Percentiles rank a stretch among this genome's conserved stretches.
phyloP scores from a whole-genome alignment of 495 filamentous ascomycete species.

The Massariosphaeria phaeospora region DNA sequence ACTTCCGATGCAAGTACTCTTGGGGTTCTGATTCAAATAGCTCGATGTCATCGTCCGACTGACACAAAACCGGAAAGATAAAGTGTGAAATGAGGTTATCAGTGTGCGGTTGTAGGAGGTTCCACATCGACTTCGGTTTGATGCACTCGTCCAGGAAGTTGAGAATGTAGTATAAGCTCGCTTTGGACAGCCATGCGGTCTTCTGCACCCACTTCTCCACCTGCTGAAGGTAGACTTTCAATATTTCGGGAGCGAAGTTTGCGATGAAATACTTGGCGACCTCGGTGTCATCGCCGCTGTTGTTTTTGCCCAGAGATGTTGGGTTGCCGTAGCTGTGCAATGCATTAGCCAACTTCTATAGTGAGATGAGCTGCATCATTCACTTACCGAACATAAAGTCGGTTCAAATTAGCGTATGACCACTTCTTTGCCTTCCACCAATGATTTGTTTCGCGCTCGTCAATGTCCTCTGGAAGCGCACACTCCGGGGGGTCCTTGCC shows the following conservation, averaged over 20 bases:
- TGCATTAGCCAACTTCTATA: background rate
- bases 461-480: slow-evolving; percentile 73
- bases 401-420: slow-evolving; percentile 95
- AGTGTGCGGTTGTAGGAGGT: slow-evolving; percentile 85
- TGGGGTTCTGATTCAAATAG: slow-evolving; percentile 89
- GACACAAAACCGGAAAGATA: slow-evolving; percentile 90
- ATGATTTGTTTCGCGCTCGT: slow-evolving; percentile 85
- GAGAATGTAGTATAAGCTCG: slow-evolving; percentile 84
- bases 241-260: slow-evolving; percentile 89
- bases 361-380: background rate
- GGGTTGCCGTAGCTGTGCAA: slow-evolving; percentile 79
- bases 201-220: slow-evolving; percentile 97
- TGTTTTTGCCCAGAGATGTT: slow-evolving; percentile 59
- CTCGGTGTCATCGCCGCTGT: slow-evolving; percentile 62
- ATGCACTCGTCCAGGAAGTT: slow-evolving; percentile 95
- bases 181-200: slow-evolving; percentile 89
- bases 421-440: slow-evolving; percentile 99
- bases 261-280: slow-evolving; percentile 86
- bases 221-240: slow-evolving; percentile 85
- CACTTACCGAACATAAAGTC: slow-evolving; percentile 84
- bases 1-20: slow-evolving; percentile 92
- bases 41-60: slow-evolving; percentile 87
- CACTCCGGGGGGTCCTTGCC: slow-evolving; percentile 74
- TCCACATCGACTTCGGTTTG: slow-evolving; percentile 95
- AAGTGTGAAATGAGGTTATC: slow-evolving; percentile 87